Evolutionary conservation across 805 yeast species (phyloP).

Genomic region (Kuraishia floccosa): DNA sequence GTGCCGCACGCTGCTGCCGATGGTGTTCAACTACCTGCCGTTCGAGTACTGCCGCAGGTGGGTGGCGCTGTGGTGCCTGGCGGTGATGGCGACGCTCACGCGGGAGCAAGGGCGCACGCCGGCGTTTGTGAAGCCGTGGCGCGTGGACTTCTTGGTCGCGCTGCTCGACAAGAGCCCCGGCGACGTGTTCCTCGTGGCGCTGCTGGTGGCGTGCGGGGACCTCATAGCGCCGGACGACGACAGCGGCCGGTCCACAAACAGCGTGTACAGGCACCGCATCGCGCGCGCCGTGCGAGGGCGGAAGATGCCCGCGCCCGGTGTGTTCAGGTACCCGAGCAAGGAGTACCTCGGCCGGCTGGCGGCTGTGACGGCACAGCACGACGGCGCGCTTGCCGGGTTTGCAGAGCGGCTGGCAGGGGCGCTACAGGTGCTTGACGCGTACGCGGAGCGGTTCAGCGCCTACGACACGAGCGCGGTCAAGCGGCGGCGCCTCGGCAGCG

Average conservation of each 20-base stretch:
- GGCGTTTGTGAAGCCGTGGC: slow-evolving; percentile 11
- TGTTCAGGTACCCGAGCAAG: background rate
- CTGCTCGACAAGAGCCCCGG: slow-evolving; percentile 1
- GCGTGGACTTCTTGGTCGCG: slow-evolving; percentile 9
- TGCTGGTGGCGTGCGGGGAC: slow-evolving; percentile 3
- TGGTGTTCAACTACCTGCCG: slow-evolving; percentile 13
- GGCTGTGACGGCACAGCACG: background rate
- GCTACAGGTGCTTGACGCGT: background rate
- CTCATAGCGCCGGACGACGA: slow-evolving; percentile 1
- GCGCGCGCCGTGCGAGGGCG: background rate
- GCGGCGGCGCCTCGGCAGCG: background rate
- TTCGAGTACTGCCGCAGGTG: slow-evolving; percentile 14
- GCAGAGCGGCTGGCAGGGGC: too few relatives aligned
- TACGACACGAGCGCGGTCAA: background rate
- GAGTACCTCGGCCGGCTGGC: background rate
- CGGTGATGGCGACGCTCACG: slow-evolving; percentile 9
- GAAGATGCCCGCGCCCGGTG: background rate
- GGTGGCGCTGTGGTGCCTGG: slow-evolving; percentile 9
- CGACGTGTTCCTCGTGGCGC: slow-evolving; percentile 3
- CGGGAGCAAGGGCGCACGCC: slow-evolving; percentile 9
- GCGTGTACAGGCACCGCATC: background rate
- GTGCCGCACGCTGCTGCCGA: slow-evolving; percentile 10
- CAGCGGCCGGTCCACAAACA: too few relatives aligned
- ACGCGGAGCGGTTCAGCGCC: background rate
- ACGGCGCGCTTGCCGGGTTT: background rate